These are phyloP conservation scores for Podila epigama DNA, from an alignment of 192 early-diverging fungal genomes.

Conservation along the genomic window DNA sequence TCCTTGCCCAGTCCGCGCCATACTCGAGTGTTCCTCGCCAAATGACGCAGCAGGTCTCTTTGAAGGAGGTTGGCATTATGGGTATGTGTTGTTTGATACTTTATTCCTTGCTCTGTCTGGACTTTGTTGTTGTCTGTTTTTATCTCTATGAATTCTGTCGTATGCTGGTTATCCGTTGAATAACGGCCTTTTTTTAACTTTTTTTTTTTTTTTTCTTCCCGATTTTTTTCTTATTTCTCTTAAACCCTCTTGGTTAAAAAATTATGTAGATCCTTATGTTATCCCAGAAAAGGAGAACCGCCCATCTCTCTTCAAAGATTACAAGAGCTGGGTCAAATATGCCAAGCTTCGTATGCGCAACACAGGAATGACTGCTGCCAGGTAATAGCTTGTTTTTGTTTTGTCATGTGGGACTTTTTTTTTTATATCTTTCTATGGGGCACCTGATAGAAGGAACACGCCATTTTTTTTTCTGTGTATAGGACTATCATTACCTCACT, in stretches of 20 bases:
- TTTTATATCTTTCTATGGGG: no score
- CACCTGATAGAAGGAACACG: no score
- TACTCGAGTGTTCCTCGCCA: slow-evolving; percentile 49
- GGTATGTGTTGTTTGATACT: no score
- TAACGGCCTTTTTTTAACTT: not conserved
- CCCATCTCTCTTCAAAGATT: slow-evolving; percentile 54
- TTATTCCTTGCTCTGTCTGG: no score
- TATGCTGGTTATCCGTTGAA: no score
- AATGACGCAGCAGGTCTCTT: slow-evolving; percentile 29
- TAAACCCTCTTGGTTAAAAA: no score
- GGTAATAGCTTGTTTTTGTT: not conserved
- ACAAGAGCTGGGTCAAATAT: slow-evolving; percentile 57
- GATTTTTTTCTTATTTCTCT: not conserved
- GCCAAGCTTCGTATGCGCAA: slow-evolving; percentile 60
- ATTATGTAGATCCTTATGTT: slow-evolving; percentile 63
- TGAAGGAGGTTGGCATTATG: slow-evolving; percentile 47
- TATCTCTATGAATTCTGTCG: not conserved
- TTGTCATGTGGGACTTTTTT: no score
- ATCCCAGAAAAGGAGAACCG: slow-evolving; percentile 55
- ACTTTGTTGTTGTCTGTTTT: not conserved
- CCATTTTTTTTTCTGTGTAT: no score
- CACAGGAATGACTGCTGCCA: slow-evolving; percentile 48
- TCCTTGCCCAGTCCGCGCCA: slow-evolving; percentile 26
- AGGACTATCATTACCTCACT: no score
- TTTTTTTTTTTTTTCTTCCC: not conserved